Conservation (phyloP, 371 early-diverging fungal species). For the Massospora cicadina region DNA sequence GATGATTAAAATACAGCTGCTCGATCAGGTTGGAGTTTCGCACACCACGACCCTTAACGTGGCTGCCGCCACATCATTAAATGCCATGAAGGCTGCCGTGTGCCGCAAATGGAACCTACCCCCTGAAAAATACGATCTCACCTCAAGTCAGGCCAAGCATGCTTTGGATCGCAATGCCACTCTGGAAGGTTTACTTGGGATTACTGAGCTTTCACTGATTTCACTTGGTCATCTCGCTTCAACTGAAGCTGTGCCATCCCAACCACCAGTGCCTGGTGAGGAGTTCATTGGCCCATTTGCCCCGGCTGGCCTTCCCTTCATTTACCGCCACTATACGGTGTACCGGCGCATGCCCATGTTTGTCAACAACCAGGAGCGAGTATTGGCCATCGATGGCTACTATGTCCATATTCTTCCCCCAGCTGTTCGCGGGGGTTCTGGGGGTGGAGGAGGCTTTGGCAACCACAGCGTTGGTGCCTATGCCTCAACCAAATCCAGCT, state of each 20-base stretch:
- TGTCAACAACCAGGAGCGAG: slow-evolving; percentile 62
- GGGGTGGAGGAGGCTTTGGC: neutral
- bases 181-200: slow-evolving; percentile 4
- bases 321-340: slow-evolving; percentile 50
- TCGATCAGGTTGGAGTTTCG: slow-evolving; percentile 35
- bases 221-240: slow-evolving; percentile 3
- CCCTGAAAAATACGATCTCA: slow-evolving; percentile 59
- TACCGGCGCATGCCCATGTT: slow-evolving; percentile 53
- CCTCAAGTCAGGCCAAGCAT: neutral
- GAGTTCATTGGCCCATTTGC: neutral
- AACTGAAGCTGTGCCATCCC: neutral
- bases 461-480: neutral
- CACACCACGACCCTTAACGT: slow-evolving; percentile 80
- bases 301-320: slow-evolving; percentile 13
- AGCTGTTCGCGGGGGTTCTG: neutral
- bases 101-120: slow-evolving; percentile 73
- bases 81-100: slow-evolving; percentile 63
- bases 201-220: slow-evolving; percentile 12
- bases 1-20: slow-evolving; percentile 36
- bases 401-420: slow-evolving; percentile 78
- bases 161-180: neutral
- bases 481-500: slow-evolving; percentile 22
- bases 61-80: slow-evolving; percentile 48
- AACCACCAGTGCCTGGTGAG: neutral
- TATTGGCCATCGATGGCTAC: slow-evolving; percentile 86